Evolutionary conservation across 148 eudicot genomes (phyloP), one percentile per base, ranked within the genome.

Genomic region (Cornus suecica): DNA sequence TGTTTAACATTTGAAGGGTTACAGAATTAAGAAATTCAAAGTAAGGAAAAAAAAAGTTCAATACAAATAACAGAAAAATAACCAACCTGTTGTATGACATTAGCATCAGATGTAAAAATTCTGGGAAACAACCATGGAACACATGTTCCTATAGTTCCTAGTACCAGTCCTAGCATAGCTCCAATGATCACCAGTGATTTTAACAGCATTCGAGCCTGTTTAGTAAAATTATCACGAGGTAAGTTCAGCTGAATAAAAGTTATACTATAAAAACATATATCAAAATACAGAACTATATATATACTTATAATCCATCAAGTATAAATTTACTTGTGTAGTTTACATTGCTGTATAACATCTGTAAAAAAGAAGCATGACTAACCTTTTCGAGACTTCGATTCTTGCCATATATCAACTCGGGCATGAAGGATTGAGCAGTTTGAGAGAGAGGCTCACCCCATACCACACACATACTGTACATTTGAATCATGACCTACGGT

Each of bases 381-480:
- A 95, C 99, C 97, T 92, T 91, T 23, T 68, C 76, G 34, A 87
- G 81, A 81, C 85, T 95, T 79, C 93, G 88, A 69, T 91, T 85
- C 26, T 78, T 90, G 77, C 97, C 99, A 72, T 91, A 90, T 56
- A 95, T 71, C 78, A 95, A 82, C 88, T 92, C 97, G 7, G 99
- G 99, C 99, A 95, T 92, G 77, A 92, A 95, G 41, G 99, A 95
- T 56, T 95, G 99, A 22, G 99, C 91, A 51, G 99, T 95, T 83
- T 95, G 97, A 80, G 97, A 92, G 41, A 95, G 97, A 70, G 99
- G 99, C 82, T 95, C 97, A 16, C 97, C 97, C 89, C 89, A 91
- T 37, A 95, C 99, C n/a, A 90, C 73, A 74, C 92, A 92, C 89
- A 95, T 86, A 81, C 86, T 67, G 85, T 82, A 95, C 51, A 90